phyloP scores from a whole-genome alignment of 2,329 filamentous ascomycete species.

The Metarhizium rileyi region DNA sequence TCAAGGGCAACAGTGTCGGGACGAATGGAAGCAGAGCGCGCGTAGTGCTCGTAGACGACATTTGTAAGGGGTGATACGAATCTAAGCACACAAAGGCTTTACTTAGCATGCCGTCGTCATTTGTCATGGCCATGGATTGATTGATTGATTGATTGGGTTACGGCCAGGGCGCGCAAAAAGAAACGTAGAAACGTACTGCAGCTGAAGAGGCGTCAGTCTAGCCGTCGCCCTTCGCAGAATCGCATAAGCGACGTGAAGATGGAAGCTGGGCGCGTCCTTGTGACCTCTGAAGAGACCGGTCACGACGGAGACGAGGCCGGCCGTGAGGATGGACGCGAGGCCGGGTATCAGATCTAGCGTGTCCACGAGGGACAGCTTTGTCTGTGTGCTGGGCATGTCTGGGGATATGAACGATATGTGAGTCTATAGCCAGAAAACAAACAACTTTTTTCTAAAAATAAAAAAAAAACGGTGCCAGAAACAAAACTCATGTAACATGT shows the following conservation, averaged over 20 bases:
- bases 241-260: slow-evolving; percentile 15
- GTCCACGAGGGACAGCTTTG: slow-evolving; percentile 7
- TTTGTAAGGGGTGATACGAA: slow-evolving; percentile 11
- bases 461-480: too few species aligned
- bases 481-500: too few species aligned
- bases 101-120: too few species aligned
- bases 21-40: slow-evolving; percentile 6
- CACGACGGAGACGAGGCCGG: slow-evolving; percentile 6
- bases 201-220: slow-evolving; percentile 11
- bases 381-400: background rate
- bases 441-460: too few species aligned
- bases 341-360: slow-evolving; percentile 12
- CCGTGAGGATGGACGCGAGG: slow-evolving; percentile 8
- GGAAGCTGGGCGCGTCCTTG: slow-evolving; percentile 11
- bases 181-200: slow-evolving; percentile 9
- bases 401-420: background rate
- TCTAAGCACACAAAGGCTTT: slow-evolving; percentile 2
- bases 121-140: too few species aligned
- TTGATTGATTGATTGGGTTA: too few species aligned
- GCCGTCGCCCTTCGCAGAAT: slow-evolving; percentile 10
- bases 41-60: slow-evolving; percentile 11
- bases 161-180: too few species aligned
- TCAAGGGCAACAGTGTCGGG: slow-evolving; percentile 12
- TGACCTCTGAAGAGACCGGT: slow-evolving; percentile 9
- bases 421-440: too few species aligned